Conservation (phyloP, 768 basidiomycete genomes). For the Russula sp. region DNA sequence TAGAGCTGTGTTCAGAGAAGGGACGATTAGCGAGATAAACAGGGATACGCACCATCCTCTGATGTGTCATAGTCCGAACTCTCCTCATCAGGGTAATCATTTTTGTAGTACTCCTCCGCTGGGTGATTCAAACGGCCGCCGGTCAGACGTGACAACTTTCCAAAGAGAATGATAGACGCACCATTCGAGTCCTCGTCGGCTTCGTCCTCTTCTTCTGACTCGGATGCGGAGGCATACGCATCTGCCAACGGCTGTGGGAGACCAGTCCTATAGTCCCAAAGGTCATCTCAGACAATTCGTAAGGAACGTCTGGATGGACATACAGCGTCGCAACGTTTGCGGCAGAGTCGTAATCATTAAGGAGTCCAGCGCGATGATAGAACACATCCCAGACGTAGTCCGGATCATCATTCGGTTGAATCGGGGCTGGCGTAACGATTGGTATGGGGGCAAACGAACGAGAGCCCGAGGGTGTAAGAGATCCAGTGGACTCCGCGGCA, state of each 20-base stretch:
- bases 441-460: background rate
- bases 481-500: slow-evolving; percentile 2
- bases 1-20: background rate
- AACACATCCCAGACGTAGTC: slow-evolving; percentile 86
- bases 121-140: background rate
- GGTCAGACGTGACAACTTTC: background rate
- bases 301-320: slow-evolving; percentile 23
- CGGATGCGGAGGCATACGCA: slow-evolving; percentile 44
- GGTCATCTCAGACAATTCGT: background rate
- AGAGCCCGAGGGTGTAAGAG: slow-evolving; percentile 12
- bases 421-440: slow-evolving; percentile 4
- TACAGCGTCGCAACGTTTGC: slow-evolving; percentile 59
- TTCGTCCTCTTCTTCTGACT: slow-evolving; percentile 62
- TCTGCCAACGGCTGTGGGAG: slow-evolving; percentile 52
- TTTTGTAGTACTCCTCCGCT: slow-evolving; percentile 82
- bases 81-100: slow-evolving; percentile 77
- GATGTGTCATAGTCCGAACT: slow-evolving; percentile 26
- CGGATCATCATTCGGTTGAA: slow-evolving; percentile 25
- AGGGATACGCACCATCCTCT: slow-evolving; percentile 18
- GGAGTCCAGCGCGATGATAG: slow-evolving; percentile 56
- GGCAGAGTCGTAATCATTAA: slow-evolving; percentile 50
- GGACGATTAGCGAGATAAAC: background rate
- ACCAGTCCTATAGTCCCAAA: slow-evolving; percentile 42
- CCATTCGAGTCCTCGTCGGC: slow-evolving; percentile 85
- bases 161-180: slow-evolving; percentile 25